These are phyloP conservation scores for Fistulinella cinereoalba DNA, from an alignment of 1,284 basidiomycete species.

Conservation along the genomic window DNA sequence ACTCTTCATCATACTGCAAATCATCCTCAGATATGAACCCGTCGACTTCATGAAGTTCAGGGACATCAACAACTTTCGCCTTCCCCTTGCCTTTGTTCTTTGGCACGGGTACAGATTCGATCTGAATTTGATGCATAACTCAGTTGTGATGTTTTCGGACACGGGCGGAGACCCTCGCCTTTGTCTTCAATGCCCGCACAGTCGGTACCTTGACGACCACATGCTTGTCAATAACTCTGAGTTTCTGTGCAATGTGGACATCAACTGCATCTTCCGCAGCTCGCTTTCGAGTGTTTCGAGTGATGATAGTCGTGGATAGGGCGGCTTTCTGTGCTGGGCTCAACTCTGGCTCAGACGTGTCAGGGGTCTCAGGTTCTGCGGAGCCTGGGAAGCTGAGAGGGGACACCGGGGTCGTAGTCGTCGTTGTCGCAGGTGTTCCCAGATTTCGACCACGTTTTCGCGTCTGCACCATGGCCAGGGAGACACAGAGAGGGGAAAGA, in stretches of 20 bases:
- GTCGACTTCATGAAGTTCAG: conserved; percentile 29
- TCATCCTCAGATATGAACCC: conserved; percentile 38
- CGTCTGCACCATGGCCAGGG: conserved; percentile 19
- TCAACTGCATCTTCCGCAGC: conserved; percentile 30
- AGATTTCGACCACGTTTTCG: conserved; percentile 14
- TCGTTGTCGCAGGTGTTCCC: conserved; percentile 27
- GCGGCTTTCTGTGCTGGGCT: conserved; percentile 6
- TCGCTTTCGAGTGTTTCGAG: conserved; percentile 32
- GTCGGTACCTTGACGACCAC: conserved; percentile 50
- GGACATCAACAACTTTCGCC: conserved; percentile 27
- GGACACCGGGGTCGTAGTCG: conserved; percentile 26
- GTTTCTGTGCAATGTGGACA: conserved; percentile 36
- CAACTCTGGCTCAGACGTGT: conserved; percentile 40
- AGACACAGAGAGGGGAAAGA: conserved; percentile 1
- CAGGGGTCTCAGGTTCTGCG: conserved; percentile 39
- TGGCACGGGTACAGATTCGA: conserved; percentile 1
- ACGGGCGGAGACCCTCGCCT: conserved; percentile 32
- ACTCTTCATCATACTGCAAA: conserved; percentile 39
- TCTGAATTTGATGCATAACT: conserved; percentile 15
- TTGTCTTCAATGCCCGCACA: conserved; percentile 28
- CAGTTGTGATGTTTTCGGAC: conserved; percentile 6
- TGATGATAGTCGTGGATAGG: conserved; percentile 1
- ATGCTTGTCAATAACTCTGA: conserved; percentile 39
- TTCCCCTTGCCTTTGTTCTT: conserved; percentile 44
- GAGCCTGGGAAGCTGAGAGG: conserved; percentile 27